Evolutionary conservation across 2,329 filamentous ascomycete species (phyloP).

Genomic region (Apiospora marii): DNA sequence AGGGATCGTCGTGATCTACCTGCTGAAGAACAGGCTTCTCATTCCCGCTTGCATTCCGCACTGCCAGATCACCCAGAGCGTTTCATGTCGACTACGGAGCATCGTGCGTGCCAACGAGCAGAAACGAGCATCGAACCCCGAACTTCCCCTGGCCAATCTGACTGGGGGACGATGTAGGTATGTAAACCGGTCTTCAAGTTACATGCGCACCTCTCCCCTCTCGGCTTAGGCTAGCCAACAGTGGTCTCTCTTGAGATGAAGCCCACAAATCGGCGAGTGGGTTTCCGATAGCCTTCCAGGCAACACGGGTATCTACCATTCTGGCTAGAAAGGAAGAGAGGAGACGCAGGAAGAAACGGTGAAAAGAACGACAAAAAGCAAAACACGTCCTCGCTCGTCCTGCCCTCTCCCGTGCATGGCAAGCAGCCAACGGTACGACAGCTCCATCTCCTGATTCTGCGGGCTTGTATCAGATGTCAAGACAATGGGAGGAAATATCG

Average conservation of each 20-base stretch:
- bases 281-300: neutral
- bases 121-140: neutral
- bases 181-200: neutral
- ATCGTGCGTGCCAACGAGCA: neutral
- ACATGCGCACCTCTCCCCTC: neutral
- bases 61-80: neutral
- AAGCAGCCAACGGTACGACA: neutral
- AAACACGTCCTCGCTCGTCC: too few species aligned
- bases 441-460: neutral
- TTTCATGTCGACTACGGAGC: conserved; percentile 14
- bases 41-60: conserved; percentile 13
- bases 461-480: conserved; percentile 14
- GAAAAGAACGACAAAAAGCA: neutral
- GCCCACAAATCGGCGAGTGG: conserved; percentile 12
- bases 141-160: neutral
- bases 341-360: neutral
- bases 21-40: conserved; percentile 7
- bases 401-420: neutral
- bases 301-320: neutral
- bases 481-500: neutral
- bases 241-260: conserved; percentile 10
- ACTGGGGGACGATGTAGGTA: neutral
- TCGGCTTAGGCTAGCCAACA: conserved; percentile 7
- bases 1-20: conserved; percentile 10
- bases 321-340: neutral